Conservation (phyloP, 768 basidiomycete species). For the Gyrodon lividus region DNA sequence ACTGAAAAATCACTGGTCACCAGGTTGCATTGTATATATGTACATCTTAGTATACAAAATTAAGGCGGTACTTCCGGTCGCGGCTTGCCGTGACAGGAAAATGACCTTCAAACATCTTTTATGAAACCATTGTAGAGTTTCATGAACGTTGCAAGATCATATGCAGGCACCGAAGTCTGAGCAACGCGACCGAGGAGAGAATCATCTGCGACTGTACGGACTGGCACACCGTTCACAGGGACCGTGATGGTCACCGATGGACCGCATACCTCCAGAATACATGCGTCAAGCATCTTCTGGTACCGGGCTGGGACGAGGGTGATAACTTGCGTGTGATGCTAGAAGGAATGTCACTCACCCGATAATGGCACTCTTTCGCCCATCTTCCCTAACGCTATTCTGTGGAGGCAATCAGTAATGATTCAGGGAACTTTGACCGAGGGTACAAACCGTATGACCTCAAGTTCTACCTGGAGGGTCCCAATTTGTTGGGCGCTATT, state of each 20-base stretch:
- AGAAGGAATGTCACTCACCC: constrained; percentile 31
- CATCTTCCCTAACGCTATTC: constrained; percentile 57
- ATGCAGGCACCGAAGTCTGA: constrained; percentile 5
- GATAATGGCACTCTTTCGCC: constrained; percentile 70
- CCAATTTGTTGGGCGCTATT: constrained; percentile 56
- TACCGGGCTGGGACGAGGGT: constrained; percentile 16
- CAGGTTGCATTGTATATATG: no score
- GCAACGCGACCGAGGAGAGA: constrained; percentile 8
- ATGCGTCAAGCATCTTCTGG: constrained; percentile 21
- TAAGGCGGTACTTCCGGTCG: neutral
- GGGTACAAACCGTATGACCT: constrained; percentile 59
- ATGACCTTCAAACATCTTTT: constrained; percentile 3
- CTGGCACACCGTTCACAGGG: constrained; percentile 6
- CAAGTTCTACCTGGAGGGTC: constrained; percentile 60
- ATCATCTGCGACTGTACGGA: constrained; percentile 8
- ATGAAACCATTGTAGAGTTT: constrained; percentile 5
- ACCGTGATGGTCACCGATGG: constrained; percentile 1
- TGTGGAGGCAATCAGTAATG: constrained; percentile 22
- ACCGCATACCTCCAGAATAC: constrained; percentile 12
- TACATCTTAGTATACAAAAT: neutral
- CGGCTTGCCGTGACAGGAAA: neutral
- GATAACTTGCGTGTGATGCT: neutral
- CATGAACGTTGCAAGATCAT: constrained; percentile 14
- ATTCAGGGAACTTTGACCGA: neutral
- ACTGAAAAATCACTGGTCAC: neutral